Percentiles rank a stretch among this genome's conserved stretches.
Conservation (phyloP, 176 grass and related monocot species). For the Calamus simplicifolius region DNA sequence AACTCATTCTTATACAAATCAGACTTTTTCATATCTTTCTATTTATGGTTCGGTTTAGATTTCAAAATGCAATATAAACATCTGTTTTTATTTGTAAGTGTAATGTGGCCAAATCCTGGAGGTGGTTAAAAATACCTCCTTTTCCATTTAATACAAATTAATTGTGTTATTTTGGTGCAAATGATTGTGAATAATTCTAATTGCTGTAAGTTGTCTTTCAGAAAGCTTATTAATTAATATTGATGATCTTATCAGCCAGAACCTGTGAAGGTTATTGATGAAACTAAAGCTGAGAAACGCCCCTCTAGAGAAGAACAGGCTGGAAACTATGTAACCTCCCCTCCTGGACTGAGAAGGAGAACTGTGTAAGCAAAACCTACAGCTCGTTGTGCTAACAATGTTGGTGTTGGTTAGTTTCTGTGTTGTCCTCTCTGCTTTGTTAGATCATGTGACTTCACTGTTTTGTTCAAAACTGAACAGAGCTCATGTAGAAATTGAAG, state of each 20-base stretch:
- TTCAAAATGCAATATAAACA: too few relatives aligned
- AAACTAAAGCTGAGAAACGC: constrained; percentile 38
- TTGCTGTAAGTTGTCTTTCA: neutral
- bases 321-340: constrained; percentile 34
- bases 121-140: too few relatives aligned
- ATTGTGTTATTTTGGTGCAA: too few relatives aligned
- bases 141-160: too few relatives aligned
- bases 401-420: neutral
- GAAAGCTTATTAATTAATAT: neutral
- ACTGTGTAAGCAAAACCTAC: constrained; percentile 33
- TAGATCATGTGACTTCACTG: too few relatives aligned
- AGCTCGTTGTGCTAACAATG: neutral
- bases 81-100: too few relatives aligned
- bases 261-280: constrained; percentile 37
- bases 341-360: constrained; percentile 64
- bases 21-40: too few relatives aligned
- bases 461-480: constrained; percentile 24
- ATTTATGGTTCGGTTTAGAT: too few relatives aligned
- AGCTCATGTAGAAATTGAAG: constrained; percentile 30
- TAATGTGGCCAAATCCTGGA: too few relatives aligned
- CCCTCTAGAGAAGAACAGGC: constrained; percentile 31
- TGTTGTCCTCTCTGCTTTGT: neutral
- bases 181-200: too few relatives aligned
- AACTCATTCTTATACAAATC: too few relatives aligned
- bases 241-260: constrained; percentile 34